Evolutionary conservation across 495 filamentous ascomycete species (phyloP), one percentile per base, ranked within the genome.

Genomic region (Aspergillus leporis): DNA sequence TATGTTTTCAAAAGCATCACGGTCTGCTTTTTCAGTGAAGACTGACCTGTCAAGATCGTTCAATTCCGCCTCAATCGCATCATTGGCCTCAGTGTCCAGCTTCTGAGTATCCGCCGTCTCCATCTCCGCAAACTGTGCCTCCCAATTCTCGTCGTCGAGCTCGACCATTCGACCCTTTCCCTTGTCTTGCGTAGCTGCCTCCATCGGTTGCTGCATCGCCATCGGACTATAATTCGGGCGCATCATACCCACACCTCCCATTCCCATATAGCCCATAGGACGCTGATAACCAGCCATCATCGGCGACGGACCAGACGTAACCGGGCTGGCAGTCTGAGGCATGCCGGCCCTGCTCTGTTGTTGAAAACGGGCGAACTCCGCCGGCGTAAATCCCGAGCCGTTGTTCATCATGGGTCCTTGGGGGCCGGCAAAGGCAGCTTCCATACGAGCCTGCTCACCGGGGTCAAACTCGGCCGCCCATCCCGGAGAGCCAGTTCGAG

Each of bases 131-230:
- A 99, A 99, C 68, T 98, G 92, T 59, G 89, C 88, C 75, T 98
- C 94, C 94, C 95, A 99, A 58, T 94, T 87, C 64, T 87, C 81
- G 59, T 98, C 92, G 66, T 97, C 91, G 25, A 98, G 83, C 77
- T 98, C 95, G 4, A 97, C 85, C 76, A 98, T 87, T 63, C 92
- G 86, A 4, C 83, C 89, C 72, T 97, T 97, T 34, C 92, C 93
- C 74, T 98, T 97, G 28, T 78, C 88, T 61, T 85, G 66, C 61
- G 76, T 62, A 62, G 71, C 62, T 65, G 75, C 61, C 47, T 77
- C 72, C 71, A 73, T 66, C 78, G 81, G 74, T 47, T 81, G 79
- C 53, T 83, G 83, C 76, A 80, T 67, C 38, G 58, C 67, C 64
- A 75, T 66, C 14, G 63, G 68, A 40, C 64, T 62, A 53, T 73